Conservation (phyloP, 2,329 filamentous ascomycete genomes). For the Neonectria punicea region DNA sequence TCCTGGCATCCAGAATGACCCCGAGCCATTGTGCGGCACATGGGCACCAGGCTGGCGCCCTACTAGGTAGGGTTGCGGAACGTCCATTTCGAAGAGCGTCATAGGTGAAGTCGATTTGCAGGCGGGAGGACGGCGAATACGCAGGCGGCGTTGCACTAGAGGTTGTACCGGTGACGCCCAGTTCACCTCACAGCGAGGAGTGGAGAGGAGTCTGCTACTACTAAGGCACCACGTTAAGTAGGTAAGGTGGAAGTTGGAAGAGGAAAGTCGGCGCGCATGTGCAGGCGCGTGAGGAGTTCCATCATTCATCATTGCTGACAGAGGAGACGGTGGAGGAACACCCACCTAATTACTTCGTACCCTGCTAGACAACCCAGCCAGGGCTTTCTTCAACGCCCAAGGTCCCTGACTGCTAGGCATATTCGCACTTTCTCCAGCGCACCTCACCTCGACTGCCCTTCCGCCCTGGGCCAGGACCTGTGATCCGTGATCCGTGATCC, state of each 20-base stretch:
- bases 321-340: no score
- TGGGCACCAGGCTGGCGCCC: not conserved
- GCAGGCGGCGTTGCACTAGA: not conserved
- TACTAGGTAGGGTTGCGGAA: not conserved
- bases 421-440: not conserved
- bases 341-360: not conserved
- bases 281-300: not conserved
- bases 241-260: no score
- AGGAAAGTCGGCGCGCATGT: not conserved
- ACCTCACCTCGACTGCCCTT: not conserved
- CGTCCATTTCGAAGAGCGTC: conserved; percentile 14
- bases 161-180: conserved; percentile 4
- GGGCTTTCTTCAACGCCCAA: not conserved
- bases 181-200: not conserved
- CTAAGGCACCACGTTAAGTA: not conserved
- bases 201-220: not conserved
- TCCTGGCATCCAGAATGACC: not conserved
- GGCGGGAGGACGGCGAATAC: not conserved
- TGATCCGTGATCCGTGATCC: conserved; percentile 29
- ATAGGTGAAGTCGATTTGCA: conserved; percentile 14
- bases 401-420: conserved; percentile 5
- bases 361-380: not conserved
- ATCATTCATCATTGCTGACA: no score
- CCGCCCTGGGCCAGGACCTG: conserved; percentile 19
- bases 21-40: conserved; percentile 12